Evolutionary conservation across 2,329 filamentous ascomycete genomes (phyloP).

Genomic region (Penicillium decumbens): DNA sequence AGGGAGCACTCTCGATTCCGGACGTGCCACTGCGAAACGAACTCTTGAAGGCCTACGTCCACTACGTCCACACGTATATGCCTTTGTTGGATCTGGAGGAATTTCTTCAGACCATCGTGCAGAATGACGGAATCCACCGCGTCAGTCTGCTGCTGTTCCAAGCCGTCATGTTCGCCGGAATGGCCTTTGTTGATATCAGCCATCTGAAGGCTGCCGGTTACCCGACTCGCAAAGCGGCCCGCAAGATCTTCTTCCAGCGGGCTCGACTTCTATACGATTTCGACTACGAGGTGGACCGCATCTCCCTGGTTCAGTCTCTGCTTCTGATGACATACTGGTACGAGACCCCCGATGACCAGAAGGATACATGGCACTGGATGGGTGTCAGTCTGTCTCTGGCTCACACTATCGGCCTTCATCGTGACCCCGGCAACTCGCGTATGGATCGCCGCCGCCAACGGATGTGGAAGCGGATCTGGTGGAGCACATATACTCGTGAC

Average conservation of each 20-base stretch:
- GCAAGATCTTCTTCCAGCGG: slow-evolving; percentile 84
- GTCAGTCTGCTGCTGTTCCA: slow-evolving; percentile 87
- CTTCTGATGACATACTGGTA: slow-evolving; percentile 97
- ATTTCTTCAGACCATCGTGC: slow-evolving; percentile 55
- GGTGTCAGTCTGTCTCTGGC: slow-evolving; percentile 88
- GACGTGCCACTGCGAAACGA: slow-evolving; percentile 67
- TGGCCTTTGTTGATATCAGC: slow-evolving; percentile 79
- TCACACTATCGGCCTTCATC: slow-evolving; percentile 88
- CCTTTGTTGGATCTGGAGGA: slow-evolving; percentile 69
- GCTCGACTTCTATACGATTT: slow-evolving; percentile 90
- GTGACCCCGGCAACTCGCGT: slow-evolving; percentile 72
- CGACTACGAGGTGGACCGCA: slow-evolving; percentile 86
- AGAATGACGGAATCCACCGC: slow-evolving; percentile 64
- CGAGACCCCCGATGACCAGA: slow-evolving; percentile 92
- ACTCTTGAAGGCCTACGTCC: slow-evolving; percentile 73
- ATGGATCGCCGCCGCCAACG: slow-evolving; percentile 71
- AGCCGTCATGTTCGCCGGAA: slow-evolving; percentile 88
- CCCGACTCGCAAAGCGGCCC: slow-evolving; percentile 68
- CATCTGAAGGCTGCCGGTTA: slow-evolving; percentile 74
- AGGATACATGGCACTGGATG: slow-evolving; percentile 99
- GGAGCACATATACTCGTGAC: slow-evolving; percentile 95
- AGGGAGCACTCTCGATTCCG: slow-evolving; percentile 78
- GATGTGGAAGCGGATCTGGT: slow-evolving; percentile 95
- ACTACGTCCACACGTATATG: slow-evolving; percentile 93
- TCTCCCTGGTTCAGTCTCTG: slow-evolving; percentile 81